Base-by-base conservation (phyloP, 2,329 filamentous ascomycete species). In the Fusarium agapanthi region DNA sequence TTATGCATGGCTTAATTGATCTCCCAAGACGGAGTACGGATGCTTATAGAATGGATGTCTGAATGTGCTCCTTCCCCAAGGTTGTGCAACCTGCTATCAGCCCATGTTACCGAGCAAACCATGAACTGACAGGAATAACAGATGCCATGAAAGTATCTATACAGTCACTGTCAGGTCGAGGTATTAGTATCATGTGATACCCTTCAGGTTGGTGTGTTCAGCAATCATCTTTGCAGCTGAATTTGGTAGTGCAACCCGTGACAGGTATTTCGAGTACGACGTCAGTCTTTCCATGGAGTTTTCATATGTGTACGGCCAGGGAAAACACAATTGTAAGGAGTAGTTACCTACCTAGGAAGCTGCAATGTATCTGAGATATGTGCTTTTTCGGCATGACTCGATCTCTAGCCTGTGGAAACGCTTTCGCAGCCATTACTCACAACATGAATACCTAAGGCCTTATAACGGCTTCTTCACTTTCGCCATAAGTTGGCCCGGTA, bases 1-100 rank as follows among this genome's bases (percentile, higher is more conserved):
- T 72, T 40, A 76, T 77, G 78, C 78, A 80, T 80, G 79, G 79
- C 79, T 80, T 80, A 80, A 63, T 79, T 80, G 78, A 78, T 66
- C 61, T 72, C 70, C 71, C 67, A 43, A 62, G 54, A 69, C 67
- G 72, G 69, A 60, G 60, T 53, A 65, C 54, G 67, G 77, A 79
- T 78, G 75, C 68, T 65, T 69, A 20, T 69, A 78, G 70, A 80
- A 79, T 79, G 78, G 71, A 79, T 76, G 58, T 75, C 78, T 80
- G 78, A 80, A 48, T 43, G 26, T 58, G 30, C 45, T 38, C 6
- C 40, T 22, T 16, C 48, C 48, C 48, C 24, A 15, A 34, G 32
- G 32, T 26, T 51, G 20, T 51, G 18, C n/a, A 26, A 37, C 28
- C n/a, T 38, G 16, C 11, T 40, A 30, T n/a, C 3, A 9, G 11